Evolutionary conservation across 2,329 filamentous ascomycete genomes (phyloP), one percentile per base, ranked within the genome.

Genomic region (Aureobasidium sp.): DNA sequence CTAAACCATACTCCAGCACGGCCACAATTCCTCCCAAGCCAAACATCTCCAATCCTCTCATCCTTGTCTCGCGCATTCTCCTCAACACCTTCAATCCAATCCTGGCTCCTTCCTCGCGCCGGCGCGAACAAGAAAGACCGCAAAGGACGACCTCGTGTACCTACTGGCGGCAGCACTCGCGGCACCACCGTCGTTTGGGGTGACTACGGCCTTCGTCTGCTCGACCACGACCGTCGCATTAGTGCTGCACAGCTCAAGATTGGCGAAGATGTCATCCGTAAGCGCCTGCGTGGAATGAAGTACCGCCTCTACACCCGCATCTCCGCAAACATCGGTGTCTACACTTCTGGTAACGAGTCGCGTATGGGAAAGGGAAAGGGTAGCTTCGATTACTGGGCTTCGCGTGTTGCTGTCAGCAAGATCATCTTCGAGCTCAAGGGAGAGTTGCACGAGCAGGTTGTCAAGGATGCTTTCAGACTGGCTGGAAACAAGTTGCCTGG

Each of bases 301-400:
- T 99, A 95, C 75, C 86, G 91, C 61, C 75, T 99, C 50, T 99
- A 96, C 78, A 96, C 91, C 79, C 85, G 94, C 65, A 87, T 97
- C 58, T 86, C 85, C 69, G 94, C 92, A 66, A 96, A 96, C 72
- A 89, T 97, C 67, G 94, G 93, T 72, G 95, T 99, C 27, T 99
- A 94, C 75, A 88, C 91, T 62, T 94, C 88, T 74, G 94, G 94
- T 62, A 99, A 97, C 71, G 94, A 99, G 78, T 88, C 91, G 74
- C 88, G 94, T 83, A 99, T 99, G 95, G 94, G 94, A 74, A 99
- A 97, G 78, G 94, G 94, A 77, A 99, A 99, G 75, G 94, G 94
- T 68, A 89, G 87, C 65, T 97, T 99, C 72, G 94, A 99, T 74
- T 90, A 96, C 72, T 99, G 94, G 94, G 91, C 93, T 5, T 85